Evolutionary conservation across 1,284 basidiomycete genomes (phyloP).

Genomic region (Moesziomyces sp.): DNA sequence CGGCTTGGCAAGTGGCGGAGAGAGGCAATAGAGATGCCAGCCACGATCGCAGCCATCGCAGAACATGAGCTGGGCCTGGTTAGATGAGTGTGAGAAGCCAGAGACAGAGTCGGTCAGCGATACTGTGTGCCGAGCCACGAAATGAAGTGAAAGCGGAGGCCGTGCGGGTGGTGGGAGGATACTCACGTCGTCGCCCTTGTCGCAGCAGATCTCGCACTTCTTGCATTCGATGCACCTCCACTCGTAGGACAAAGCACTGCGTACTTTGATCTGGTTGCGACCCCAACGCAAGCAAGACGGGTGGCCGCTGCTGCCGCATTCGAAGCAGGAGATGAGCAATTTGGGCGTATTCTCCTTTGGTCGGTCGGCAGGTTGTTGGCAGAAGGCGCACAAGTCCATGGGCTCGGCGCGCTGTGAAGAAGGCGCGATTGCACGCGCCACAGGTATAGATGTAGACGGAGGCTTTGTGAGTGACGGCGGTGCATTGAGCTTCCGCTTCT

Average conservation of each 20-base stretch:
- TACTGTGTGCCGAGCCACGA: conserved; percentile 2
- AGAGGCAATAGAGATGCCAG: conserved; percentile 91
- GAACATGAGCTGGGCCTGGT: conserved; percentile 83
- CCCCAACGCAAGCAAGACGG: conserved; percentile 65
- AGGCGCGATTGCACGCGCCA: neutral
- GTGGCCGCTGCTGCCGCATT: conserved; percentile 68
- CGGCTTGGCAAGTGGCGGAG: conserved; percentile 71
- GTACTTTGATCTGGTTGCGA: conserved; percentile 70
- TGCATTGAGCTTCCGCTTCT: conserved; percentile 37
- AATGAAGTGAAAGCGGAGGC: conserved; percentile 20
- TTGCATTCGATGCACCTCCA: conserved; percentile 96
- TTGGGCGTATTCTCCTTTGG: conserved; percentile 48
- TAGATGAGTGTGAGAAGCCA: neutral
- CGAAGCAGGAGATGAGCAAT: conserved; percentile 63
- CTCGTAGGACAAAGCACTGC: conserved; percentile 73
- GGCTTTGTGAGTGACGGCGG: conserved; percentile 8
- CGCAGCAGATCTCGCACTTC: conserved; percentile 85
- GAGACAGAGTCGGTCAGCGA: conserved; percentile 1
- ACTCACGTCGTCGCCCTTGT: conserved; percentile 90
- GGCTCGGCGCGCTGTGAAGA: conserved; percentile 19
- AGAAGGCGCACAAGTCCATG: conserved; percentile 66
- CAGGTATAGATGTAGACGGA: neutral
- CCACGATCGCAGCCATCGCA: conserved; percentile 96
- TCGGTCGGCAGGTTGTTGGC: conserved; percentile 45
- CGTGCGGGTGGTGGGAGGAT: neutral